Percentiles rank a stretch among this genome's conserved stretches.
phyloP scores from a whole-genome alignment of 2,329 filamentous ascomycete genomes.

The Penicillium frequentans region DNA sequence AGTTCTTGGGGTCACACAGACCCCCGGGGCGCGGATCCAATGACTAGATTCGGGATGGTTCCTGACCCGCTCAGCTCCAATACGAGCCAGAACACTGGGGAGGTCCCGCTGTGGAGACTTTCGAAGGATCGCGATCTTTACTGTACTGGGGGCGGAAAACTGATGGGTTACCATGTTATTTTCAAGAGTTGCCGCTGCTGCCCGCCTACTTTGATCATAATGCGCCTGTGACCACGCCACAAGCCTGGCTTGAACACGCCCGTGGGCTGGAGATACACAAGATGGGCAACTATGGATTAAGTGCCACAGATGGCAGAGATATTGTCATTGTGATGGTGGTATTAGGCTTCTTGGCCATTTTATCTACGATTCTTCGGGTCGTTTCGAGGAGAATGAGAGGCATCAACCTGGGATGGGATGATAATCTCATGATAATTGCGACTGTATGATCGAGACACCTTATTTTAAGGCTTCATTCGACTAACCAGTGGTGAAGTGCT shows the following conservation, averaged over 20 bases:
- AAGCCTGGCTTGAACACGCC: no score
- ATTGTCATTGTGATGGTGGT: slow-evolving; percentile 1
- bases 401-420: not conserved
- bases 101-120: not conserved
- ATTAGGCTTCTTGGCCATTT: not conserved
- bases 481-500: not conserved
- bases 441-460: not conserved
- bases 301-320: not conserved
- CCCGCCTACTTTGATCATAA: no score
- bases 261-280: not conserved
- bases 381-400: slow-evolving; percentile 1
- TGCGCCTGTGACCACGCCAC: no score
- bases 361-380: not conserved
- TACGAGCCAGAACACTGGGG: no score
- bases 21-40: no score
- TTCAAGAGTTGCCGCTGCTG: no score
- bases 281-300: not conserved
- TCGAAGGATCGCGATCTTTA: not conserved
- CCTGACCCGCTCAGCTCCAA: no score
- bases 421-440: slow-evolving; percentile 2
- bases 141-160: not conserved
- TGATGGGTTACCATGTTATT: no score
- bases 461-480: not conserved
- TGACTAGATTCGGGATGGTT: no score
- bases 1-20: no score